Conservation (phyloP, 108 stramenopile genomes). For the Skeletonema grethae region DNA sequence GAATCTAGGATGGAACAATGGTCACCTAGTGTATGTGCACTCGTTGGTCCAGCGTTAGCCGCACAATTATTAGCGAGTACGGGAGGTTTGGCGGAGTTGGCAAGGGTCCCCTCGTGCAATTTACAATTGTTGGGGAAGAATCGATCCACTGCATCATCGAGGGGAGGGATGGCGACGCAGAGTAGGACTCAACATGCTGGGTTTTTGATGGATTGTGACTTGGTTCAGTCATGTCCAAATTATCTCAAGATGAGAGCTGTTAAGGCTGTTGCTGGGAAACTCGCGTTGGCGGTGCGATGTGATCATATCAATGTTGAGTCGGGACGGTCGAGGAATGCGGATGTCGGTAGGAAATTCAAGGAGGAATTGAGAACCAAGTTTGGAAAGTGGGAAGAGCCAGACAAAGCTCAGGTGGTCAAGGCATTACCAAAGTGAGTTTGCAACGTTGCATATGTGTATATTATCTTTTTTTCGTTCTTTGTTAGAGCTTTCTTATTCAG, state of each 20-base stretch:
- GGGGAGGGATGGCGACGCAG: conserved; percentile 33
- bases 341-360: conserved; percentile 59
- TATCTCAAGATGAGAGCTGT: conserved; percentile 81
- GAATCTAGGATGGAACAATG: conserved; percentile 72
- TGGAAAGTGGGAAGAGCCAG: conserved; percentile 92
- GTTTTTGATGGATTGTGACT: conserved; percentile 79
- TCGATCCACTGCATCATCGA: conserved; percentile 52
- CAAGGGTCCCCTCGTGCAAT: conserved; percentile 84
- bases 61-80: conserved; percentile 88
- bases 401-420: conserved; percentile 88
- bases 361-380: conserved; percentile 79
- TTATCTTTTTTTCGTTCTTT: neutral
- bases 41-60: conserved; percentile 85
- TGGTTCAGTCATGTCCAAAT: conserved; percentile 71
- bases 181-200: conserved; percentile 74
- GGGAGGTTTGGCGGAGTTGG: conserved; percentile 90
- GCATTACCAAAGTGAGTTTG: conserved; percentile 93
- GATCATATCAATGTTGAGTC: conserved; percentile 82
- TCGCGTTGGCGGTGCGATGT: conserved; percentile 75
- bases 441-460: neutral
- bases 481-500: conserved; percentile 6
- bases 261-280: conserved; percentile 86
- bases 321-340: conserved; percentile 52
- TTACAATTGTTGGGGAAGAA: conserved; percentile 77
- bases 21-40: conserved; percentile 68